phyloP scores from a whole-genome alignment of 1,284 basidiomycete species.

The Papiliotrema laurentii region DNA sequence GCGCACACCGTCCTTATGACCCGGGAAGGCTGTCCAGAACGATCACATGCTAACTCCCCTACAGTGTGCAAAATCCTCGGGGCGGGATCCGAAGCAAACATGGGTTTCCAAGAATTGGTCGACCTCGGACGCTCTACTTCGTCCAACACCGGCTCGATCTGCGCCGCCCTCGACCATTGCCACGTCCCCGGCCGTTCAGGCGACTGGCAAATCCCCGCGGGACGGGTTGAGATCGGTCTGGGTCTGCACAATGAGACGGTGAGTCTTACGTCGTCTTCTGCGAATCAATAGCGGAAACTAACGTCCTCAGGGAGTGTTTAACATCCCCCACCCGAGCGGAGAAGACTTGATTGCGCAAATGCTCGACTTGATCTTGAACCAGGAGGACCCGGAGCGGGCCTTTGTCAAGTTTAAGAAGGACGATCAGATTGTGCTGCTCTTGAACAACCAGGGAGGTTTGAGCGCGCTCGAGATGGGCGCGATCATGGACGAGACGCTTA shows the following conservation, averaged over 20 bases:
- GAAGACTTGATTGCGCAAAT: conserved; percentile 38
- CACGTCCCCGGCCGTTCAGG: conserved; percentile 51
- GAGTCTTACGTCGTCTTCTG: conserved; percentile 10
- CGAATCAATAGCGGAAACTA: neutral
- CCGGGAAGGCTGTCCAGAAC: too few species aligned
- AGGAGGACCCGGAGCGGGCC: conserved; percentile 49
- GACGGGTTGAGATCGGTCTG: conserved; percentile 51
- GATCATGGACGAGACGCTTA: conserved; percentile 47
- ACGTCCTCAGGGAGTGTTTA: conserved; percentile 39
- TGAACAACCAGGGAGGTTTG: conserved; percentile 53
- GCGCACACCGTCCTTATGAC: too few species aligned
- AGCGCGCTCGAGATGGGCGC: conserved; percentile 51
- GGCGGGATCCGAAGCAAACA: conserved; percentile 34
- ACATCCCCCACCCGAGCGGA: conserved; percentile 32
- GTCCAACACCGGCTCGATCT: conserved; percentile 49
- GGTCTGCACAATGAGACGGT: conserved; percentile 54
- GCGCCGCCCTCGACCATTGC: conserved; percentile 52
- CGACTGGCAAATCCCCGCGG: conserved; percentile 48
- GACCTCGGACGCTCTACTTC: conserved; percentile 34
- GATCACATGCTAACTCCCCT: neutral
- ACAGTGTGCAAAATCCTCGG: conserved; percentile 45
- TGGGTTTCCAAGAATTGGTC: conserved; percentile 34
- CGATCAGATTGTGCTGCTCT: conserved; percentile 44
- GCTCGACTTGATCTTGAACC: conserved; percentile 43
- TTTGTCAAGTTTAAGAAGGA: conserved; percentile 49